Evolutionary conservation across 345 rosid genomes (phyloP), one percentile per base, ranked within the genome.

Genomic region (Citrus maxima): DNA sequence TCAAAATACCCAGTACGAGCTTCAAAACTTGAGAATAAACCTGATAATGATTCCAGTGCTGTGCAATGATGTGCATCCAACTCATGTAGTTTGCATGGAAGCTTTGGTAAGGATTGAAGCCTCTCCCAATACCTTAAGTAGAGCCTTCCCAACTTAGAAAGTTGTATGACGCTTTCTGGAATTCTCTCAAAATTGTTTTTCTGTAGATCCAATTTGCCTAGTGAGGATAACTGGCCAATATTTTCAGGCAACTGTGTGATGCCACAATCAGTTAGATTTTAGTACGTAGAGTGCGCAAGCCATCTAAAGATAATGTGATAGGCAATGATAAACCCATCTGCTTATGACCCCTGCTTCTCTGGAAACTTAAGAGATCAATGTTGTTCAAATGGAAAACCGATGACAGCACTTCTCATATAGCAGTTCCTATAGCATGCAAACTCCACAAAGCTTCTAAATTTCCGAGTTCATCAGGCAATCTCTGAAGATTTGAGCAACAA

Each of bases 401-500:
- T 54, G 7, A 54, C 0, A 2, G 58, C 3, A 5, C 22, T 54
- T 54, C 58, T 54, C 58, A 5, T 54, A 54, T 54, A 54, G 58
- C 22, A 54, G 58, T 54, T 54, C 58, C 51, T 46, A 46, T 46
- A 46, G 14, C 51, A 46, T 54, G 80, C 46, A 42, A 69, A 6
- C 4, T n/a, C 8, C 13, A 24, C 21, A 85, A 25, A 67, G 77
- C 66, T 22, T 81, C 30, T 71, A 87, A n/a, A n/a, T 82, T 59
- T 66, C 76, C 10, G 1, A 76, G 14, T 13, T 37, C 25, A 4
- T 67, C 71, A 3, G 28, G 28, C 4, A 67, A 38, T 3, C 28
- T 37, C 19, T 67, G 7, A 19, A 35, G 32, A 10, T 42, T 40
- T 30, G 32, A 27, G 34, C 72, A 28, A 13, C 32, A 0, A 13